These are phyloP conservation scores for Microstroma glucosiphilum DNA, from an alignment of 1,284 basidiomycete genomes.

Conservation along the genomic window DNA sequence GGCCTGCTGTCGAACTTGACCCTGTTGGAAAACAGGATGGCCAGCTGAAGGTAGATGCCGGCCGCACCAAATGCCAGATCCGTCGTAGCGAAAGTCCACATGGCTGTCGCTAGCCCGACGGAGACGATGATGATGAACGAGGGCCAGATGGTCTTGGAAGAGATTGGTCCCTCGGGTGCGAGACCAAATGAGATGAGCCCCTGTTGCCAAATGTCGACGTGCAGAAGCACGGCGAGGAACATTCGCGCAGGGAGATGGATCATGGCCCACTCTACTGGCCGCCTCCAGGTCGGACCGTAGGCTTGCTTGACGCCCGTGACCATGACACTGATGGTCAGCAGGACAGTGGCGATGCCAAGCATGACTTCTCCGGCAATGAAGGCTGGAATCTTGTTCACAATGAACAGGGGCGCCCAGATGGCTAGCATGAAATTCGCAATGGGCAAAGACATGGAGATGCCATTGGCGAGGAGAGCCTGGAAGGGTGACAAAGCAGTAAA, in stretches of 20 bases:
- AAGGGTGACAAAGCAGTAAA: background rate
- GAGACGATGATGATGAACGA: slow-evolving; percentile 31
- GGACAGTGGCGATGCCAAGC: slow-evolving; percentile 27
- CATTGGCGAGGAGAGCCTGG: slow-evolving; percentile 52
- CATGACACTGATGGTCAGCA: slow-evolving; percentile 20
- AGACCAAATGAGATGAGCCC: slow-evolving; percentile 7
- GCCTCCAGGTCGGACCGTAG: slow-evolving; percentile 48
- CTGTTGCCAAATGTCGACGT: slow-evolving; percentile 54
- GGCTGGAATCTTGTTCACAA: slow-evolving; percentile 50
- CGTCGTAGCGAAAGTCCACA: slow-evolving; percentile 41
- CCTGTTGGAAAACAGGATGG: slow-evolving; percentile 20
- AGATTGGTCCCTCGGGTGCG: slow-evolving; percentile 8
- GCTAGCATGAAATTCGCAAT: slow-evolving; percentile 76
- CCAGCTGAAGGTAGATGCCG: slow-evolving; percentile 35
- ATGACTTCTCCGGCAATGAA: slow-evolving; percentile 30
- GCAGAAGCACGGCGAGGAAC: slow-evolving; percentile 54
- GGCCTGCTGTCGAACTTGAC: background rate
- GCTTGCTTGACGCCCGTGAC: slow-evolving; percentile 32
- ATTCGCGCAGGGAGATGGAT: slow-evolving; percentile 56
- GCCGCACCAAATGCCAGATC: slow-evolving; percentile 37
- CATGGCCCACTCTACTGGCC: slow-evolving; percentile 55
- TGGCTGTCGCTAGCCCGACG: slow-evolving; percentile 25
- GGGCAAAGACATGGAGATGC: slow-evolving; percentile 70
- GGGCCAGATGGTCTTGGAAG: slow-evolving; percentile 30
- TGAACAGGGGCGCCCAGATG: slow-evolving; percentile 74